Conservation (phyloP, 805 yeast species). For the Starmerella bombi region DNA sequence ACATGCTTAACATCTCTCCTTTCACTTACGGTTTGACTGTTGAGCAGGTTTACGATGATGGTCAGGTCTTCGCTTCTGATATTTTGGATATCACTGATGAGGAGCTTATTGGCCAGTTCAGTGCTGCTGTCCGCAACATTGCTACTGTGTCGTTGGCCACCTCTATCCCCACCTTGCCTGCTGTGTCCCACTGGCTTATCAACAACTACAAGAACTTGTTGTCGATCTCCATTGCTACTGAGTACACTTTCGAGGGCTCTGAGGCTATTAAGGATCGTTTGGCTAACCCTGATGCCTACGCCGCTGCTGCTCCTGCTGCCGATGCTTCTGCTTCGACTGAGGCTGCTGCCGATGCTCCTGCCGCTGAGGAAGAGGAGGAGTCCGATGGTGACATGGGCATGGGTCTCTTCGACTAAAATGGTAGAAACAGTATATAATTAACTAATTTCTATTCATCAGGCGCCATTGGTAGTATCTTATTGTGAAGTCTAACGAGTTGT, state of each 20-base stretch:
- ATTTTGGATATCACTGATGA: constrained; percentile 98
- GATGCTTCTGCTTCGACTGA: constrained; percentile 50
- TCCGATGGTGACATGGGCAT: constrained; percentile 73
- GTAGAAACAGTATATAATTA: constrained; percentile 17
- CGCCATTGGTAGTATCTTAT: too few species aligned
- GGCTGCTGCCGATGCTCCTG: constrained; percentile 58
- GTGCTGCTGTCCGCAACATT: constrained; percentile 81
- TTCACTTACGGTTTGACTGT: constrained; percentile 97
- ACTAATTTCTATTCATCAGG: background rate
- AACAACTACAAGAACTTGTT: constrained; percentile 98
- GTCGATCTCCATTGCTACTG: constrained; percentile 96
- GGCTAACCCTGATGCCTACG: constrained; percentile 99
- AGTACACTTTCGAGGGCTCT: constrained; percentile 97
- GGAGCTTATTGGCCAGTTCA: constrained; percentile 84
- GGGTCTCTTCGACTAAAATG: constrained; percentile 84
- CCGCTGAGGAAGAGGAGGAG: constrained; percentile 52
- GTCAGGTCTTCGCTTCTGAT: constrained; percentile 93
- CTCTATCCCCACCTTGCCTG: constrained; percentile 98
- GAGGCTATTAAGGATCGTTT: constrained; percentile 98
- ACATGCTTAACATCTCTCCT: constrained; percentile 99
- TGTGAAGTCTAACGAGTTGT: too few species aligned
- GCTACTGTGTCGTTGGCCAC: constrained; percentile 94
- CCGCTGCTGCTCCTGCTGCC: constrained; percentile 98
- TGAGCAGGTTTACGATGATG: constrained; percentile 95
- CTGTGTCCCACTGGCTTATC: constrained; percentile 96